These are phyloP conservation scores for Monosporascus sp. DNA, from an alignment of 2,329 filamentous ascomycete species.

Conservation along the genomic window DNA sequence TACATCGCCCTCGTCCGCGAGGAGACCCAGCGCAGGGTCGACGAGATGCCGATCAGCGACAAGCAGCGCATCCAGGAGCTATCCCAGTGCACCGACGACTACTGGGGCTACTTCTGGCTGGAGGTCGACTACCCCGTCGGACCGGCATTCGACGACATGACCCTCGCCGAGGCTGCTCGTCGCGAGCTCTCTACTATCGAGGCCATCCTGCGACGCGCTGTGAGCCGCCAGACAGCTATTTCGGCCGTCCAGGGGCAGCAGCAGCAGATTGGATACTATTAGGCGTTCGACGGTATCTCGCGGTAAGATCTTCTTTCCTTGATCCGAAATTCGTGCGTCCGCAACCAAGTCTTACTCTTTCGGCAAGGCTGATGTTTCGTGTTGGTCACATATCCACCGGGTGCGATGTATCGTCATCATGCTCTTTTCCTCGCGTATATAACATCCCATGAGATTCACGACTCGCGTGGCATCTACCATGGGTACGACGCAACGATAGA, in stretches of 20 bases:
- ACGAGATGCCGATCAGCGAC: conserved; percentile 35
- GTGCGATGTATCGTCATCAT: too few species aligned
- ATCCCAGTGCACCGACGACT: conserved; percentile 31
- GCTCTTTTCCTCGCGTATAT: too few species aligned
- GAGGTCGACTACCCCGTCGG: conserved; percentile 40
- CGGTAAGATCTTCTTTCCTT: too few species aligned
- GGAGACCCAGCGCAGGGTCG: conserved; percentile 39
- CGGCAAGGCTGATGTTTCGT: too few species aligned
- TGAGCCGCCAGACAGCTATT: conserved; percentile 9
- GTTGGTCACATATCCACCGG: too few species aligned
- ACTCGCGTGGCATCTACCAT: too few species aligned
- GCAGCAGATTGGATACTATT: not conserved
- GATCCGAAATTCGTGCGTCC: too few species aligned
- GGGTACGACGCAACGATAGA: too few species aligned
- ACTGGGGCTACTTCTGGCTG: conserved; percentile 50
- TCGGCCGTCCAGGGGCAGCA: not conserved
- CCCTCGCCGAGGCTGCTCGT: conserved; percentile 39
- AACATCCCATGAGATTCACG: too few species aligned
- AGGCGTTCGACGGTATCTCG: too few species aligned
- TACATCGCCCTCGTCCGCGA: conserved; percentile 53
- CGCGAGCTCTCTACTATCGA: conserved; percentile 47
- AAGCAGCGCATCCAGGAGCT: conserved; percentile 33
- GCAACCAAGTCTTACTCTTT: too few species aligned
- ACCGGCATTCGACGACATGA: conserved; percentile 40
- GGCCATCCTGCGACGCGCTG: conserved; percentile 35